These are phyloP conservation scores for Coemansia sp. DNA, from an alignment of 371 early-diverging fungal species.

Conservation along the genomic window DNA sequence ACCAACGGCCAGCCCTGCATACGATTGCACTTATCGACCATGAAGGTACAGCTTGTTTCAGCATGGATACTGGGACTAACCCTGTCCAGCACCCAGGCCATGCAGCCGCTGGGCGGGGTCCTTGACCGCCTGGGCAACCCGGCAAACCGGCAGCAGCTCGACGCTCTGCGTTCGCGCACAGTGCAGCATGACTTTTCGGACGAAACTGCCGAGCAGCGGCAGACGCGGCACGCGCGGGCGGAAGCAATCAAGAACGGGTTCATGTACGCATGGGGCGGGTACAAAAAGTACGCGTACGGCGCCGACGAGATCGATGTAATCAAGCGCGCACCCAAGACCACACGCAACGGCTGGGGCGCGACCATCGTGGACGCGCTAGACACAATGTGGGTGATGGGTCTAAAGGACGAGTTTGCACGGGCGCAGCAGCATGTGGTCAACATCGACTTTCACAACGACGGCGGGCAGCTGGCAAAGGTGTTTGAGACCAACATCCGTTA, in stretches of 20 bases:
- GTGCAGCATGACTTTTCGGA: slow-evolving; percentile 34
- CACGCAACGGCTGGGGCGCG: slow-evolving; percentile 58
- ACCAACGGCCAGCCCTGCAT: too few species aligned
- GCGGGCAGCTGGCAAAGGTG: slow-evolving; percentile 70
- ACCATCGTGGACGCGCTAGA: slow-evolving; percentile 86
- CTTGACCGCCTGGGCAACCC: slow-evolving; percentile 18
- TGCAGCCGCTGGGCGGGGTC: slow-evolving; percentile 7
- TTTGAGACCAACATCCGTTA: slow-evolving; percentile 95
- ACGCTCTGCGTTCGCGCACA: slow-evolving; percentile 18
- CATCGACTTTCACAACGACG: slow-evolving; percentile 57
- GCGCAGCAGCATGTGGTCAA: slow-evolving; percentile 69
- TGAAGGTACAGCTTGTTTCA: slow-evolving; percentile 18
- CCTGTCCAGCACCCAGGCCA: slow-evolving; percentile 1
- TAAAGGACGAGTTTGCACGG: slow-evolving; percentile 69
- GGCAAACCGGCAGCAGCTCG: slow-evolving; percentile 11
- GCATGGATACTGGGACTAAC: slow-evolving; percentile 8
- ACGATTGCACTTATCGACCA: background rate
- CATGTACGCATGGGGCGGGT: slow-evolving; percentile 78
- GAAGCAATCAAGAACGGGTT: slow-evolving; percentile 35
- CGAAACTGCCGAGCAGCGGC: slow-evolving; percentile 26
- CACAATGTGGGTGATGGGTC: slow-evolving; percentile 80
- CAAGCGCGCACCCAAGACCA: slow-evolving; percentile 52
- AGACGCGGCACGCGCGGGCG: slow-evolving; percentile 30
- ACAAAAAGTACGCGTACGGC: slow-evolving; percentile 77
- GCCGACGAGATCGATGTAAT: slow-evolving; percentile 83